A percentile compares a stretch with the other conserved stretches of the same genome.
These are phyloP conservation scores for Komagataea norvegica DNA, from an alignment of 1,139 yeast species.

Conservation along the genomic window DNA sequence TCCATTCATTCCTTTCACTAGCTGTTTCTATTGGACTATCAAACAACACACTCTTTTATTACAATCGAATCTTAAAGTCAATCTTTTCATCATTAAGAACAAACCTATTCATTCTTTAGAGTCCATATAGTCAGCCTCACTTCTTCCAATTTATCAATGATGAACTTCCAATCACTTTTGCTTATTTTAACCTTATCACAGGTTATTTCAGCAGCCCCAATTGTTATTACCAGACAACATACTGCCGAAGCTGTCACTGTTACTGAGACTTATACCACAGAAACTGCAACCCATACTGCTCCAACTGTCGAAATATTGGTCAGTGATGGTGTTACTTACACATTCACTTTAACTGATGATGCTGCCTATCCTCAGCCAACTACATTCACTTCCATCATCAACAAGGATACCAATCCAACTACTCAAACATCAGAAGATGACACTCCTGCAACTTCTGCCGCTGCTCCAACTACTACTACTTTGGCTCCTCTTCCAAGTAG, in stretches of 20 bases:
- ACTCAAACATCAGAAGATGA: constrained; percentile 1
- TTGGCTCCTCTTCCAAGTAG: constrained; percentile 14
- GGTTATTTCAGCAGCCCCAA: constrained; percentile 22
- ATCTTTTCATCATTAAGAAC: too few relatives aligned
- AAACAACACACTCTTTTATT: too few relatives aligned
- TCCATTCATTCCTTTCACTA: not conserved
- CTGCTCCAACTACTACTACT: constrained; percentile 12
- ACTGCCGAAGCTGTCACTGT: constrained; percentile 59
- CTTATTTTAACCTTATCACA: constrained; percentile 16
- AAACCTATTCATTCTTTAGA: constrained; percentile 4
- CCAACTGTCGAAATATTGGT: constrained; percentile 68
- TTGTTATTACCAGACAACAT: constrained; percentile 53
- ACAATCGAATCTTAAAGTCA: too few relatives aligned
- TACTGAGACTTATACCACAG: constrained; percentile 50
- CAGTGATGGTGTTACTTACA: constrained; percentile 57
- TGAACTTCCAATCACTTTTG: constrained; percentile 12
- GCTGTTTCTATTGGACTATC: not conserved
- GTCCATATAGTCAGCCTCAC: constrained; percentile 8
- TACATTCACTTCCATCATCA: constrained; percentile 28
- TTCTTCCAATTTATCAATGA: too few relatives aligned
- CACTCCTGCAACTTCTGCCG: constrained; percentile 10
- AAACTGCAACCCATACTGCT: constrained; percentile 54
- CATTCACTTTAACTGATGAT: constrained; percentile 45
- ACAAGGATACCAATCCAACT: constrained; percentile 26
- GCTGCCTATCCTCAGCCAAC: constrained; percentile 30